A percentile compares a stretch with the other conserved stretches of the same genome.
These are phyloP conservation scores for Triticum urartu DNA, from an alignment of 176 grass and related monocot genomes.

Conservation along the genomic window DNA sequence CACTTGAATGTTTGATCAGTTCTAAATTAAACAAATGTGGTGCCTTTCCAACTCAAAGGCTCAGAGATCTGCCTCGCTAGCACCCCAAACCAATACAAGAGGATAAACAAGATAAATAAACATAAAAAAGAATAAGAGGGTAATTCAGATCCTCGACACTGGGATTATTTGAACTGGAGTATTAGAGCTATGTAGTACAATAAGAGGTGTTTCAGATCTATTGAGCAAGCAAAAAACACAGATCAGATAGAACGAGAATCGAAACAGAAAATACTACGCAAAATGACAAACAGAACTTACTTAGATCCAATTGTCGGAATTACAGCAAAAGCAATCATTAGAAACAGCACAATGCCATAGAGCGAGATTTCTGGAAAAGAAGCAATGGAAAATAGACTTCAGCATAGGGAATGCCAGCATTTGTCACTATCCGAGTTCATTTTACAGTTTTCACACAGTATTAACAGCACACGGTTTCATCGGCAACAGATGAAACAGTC, in stretches of 20 bases:
- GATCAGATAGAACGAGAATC: not conserved
- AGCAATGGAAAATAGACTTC: constrained; percentile 3
- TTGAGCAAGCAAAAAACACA: constrained; percentile 18
- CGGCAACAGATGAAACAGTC: not conserved
- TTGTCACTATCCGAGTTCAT: not conserved
- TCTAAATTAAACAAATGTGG: constrained; percentile 2
- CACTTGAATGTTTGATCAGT: not conserved
- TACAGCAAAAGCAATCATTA: constrained; percentile 86
- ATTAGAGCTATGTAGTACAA: not conserved
- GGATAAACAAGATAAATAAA: not conserved
- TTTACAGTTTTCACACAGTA: not conserved
- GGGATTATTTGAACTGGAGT: not conserved
- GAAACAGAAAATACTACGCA: constrained; percentile 22
- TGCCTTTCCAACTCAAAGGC: constrained; percentile 3
- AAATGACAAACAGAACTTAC: constrained; percentile 48
- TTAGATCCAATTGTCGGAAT: constrained; percentile 89
- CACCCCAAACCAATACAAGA: constrained; percentile 12
- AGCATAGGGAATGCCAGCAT: constrained; percentile 19
- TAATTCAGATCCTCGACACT: not conserved
- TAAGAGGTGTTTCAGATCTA: constrained; percentile 18
- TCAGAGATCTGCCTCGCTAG: not conserved
- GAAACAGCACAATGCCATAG: constrained; percentile 64
- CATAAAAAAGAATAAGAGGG: not conserved
- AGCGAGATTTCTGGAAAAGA: constrained; percentile 71
- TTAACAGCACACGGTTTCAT: not conserved